These are phyloP conservation scores for Quercus robur DNA, from an alignment of 306 rosid species.

Conservation along the genomic window DNA sequence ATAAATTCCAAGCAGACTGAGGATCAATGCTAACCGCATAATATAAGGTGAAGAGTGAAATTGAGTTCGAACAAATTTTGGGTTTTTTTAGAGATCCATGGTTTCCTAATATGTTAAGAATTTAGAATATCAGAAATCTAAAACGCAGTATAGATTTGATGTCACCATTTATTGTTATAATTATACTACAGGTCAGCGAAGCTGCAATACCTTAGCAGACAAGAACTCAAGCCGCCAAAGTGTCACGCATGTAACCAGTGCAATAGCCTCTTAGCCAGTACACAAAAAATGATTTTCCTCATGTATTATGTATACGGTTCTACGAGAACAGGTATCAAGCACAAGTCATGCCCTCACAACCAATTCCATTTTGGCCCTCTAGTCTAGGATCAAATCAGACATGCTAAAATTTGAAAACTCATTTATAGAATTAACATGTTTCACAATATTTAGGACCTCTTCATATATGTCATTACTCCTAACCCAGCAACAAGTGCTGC, in stretches of 20 bases:
- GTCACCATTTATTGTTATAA: neutral
- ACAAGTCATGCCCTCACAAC: slow-evolving; percentile 26
- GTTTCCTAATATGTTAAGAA: too few relatives aligned
- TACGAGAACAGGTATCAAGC: slow-evolving; percentile 30
- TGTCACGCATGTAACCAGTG: neutral
- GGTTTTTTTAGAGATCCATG: too few relatives aligned
- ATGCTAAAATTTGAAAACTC: neutral
- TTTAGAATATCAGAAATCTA: neutral
- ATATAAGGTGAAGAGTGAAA: too few relatives aligned
- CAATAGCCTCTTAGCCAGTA: neutral
- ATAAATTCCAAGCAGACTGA: too few relatives aligned
- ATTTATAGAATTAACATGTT: neutral
- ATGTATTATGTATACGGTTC: neutral
- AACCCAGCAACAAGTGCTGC: slow-evolving; percentile 69
- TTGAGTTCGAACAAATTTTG: too few relatives aligned
- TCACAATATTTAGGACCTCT: slow-evolving; percentile 16
- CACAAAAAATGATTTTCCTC: neutral
- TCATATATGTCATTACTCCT: slow-evolving; percentile 58
- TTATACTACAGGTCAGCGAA: slow-evolving; percentile 20
- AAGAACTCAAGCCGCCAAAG: slow-evolving; percentile 17
- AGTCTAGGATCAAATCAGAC: slow-evolving; percentile 9
- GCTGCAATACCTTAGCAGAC: slow-evolving; percentile 27
- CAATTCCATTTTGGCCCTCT: slow-evolving; percentile 5
- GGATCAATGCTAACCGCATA: too few relatives aligned
- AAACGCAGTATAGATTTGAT: neutral